Percentiles rank a stretch among this genome's conserved stretches.
These are phyloP conservation scores for Fonsecaea nubica DNA, from an alignment of 2,329 filamentous ascomycete genomes.

Conservation along the genomic window DNA sequence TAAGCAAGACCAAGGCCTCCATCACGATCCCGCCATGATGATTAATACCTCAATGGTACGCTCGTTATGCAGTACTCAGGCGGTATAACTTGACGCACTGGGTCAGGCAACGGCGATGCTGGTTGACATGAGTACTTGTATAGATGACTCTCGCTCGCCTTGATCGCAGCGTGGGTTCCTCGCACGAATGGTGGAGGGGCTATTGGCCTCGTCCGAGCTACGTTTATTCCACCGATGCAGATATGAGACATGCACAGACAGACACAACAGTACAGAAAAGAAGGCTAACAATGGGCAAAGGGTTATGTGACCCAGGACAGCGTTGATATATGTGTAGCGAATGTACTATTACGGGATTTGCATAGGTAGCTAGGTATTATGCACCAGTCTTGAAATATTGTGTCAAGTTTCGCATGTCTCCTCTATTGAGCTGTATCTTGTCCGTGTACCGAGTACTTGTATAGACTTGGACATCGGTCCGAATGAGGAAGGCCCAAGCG, in stretches of 20 bases:
- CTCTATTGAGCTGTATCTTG: not conserved
- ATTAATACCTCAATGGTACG: slow-evolving; percentile 14
- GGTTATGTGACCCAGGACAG: not conserved
- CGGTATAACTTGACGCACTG: not conserved
- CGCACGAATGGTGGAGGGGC: not conserved
- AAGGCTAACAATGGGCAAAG: not conserved
- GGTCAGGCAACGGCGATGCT: not conserved
- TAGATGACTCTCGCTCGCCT: not conserved
- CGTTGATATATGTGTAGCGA: not conserved
- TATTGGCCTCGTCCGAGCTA: not conserved
- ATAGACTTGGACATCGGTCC: not conserved
- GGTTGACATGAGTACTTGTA: not conserved
- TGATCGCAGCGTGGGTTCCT: not conserved
- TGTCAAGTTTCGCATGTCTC: not conserved
- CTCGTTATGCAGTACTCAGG: slow-evolving; percentile 5
- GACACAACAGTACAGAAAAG: not conserved
- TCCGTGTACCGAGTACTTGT: too few relatives aligned
- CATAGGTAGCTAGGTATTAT: not conserved
- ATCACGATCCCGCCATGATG: slow-evolving; percentile 6
- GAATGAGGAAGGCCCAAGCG: not conserved
- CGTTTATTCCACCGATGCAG: not conserved
- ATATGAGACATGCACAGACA: not conserved
- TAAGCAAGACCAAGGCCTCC: not conserved
- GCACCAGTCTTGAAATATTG: not conserved
- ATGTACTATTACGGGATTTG: not conserved